Evolutionary conservation across 805 yeast species (phyloP).

Genomic region (Babjeviella inositovora): DNA sequence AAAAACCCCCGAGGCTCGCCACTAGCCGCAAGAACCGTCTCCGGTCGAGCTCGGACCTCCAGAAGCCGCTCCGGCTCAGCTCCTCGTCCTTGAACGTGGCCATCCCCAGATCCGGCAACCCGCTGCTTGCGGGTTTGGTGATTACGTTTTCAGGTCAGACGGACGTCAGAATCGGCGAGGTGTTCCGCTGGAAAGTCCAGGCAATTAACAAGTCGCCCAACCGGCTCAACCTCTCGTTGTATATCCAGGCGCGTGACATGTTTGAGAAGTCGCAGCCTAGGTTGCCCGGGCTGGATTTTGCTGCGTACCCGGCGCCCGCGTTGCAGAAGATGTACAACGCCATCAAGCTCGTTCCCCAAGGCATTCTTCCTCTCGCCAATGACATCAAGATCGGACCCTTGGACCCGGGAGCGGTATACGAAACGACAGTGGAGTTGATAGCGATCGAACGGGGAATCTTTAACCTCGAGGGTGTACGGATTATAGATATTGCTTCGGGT

Average conservation of each 20-base stretch:
- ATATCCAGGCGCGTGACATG: constrained; percentile 17
- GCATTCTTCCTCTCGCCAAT: constrained; percentile 47
- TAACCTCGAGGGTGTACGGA: constrained; percentile 45
- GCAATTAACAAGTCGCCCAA: constrained; percentile 44
- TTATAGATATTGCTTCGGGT: constrained; percentile 47
- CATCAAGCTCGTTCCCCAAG: constrained; percentile 25
- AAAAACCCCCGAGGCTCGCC: constrained; percentile 18
- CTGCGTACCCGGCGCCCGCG: constrained; percentile 8
- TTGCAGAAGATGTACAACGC: constrained; percentile 16
- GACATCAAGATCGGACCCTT: constrained; percentile 49
- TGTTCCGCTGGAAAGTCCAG: constrained; percentile 47
- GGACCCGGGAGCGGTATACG: constrained; percentile 47
- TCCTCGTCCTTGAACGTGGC: constrained; percentile 3
- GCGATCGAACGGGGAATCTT: constrained; percentile 54
- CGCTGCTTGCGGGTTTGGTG: constrained; percentile 13
- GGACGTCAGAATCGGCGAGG: constrained; percentile 40
- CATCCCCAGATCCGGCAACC: constrained; percentile 1
- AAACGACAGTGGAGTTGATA: constrained; percentile 40
- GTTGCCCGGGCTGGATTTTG: constrained; percentile 14
- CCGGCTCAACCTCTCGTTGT: constrained; percentile 33
- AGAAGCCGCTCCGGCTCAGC: too few relatives aligned
- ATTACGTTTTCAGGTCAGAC: constrained; percentile 51
- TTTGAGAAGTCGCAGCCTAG: constrained; percentile 18
- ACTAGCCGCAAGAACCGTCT: too few relatives aligned
- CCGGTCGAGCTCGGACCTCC: too few relatives aligned